A percentile compares a stretch with the other conserved stretches of the same genome.
These are phyloP conservation scores for Eremochloa ophiuroides DNA, from an alignment of 176 grass and related monocot genomes.

Conservation along the genomic window DNA sequence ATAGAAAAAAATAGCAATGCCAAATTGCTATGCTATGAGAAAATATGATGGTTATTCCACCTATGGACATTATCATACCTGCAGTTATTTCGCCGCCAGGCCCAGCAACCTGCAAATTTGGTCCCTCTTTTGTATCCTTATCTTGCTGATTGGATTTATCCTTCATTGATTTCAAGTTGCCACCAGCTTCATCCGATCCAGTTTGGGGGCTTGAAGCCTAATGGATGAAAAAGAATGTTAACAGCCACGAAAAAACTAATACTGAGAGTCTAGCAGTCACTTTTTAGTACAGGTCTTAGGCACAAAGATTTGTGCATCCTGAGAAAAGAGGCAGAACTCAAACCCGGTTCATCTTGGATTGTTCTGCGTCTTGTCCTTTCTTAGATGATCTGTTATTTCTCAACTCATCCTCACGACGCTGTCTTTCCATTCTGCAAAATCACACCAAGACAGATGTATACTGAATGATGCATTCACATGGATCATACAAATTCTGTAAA, in stretches of 20 bases:
- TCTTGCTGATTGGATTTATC: constrained; percentile 82
- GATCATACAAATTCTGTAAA: constrained; percentile 4
- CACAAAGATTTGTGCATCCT: neutral
- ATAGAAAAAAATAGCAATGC: neutral
- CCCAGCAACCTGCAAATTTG: constrained; percentile 82
- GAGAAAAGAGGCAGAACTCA: constrained; percentile 27
- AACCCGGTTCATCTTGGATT: constrained; percentile 64
- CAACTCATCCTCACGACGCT: constrained; percentile 79
- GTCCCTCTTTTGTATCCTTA: constrained; percentile 80
- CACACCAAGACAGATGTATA: constrained; percentile 21
- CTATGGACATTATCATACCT: constrained; percentile 35
- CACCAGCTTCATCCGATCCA: constrained; percentile 61
- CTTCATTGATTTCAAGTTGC: constrained; percentile 67
- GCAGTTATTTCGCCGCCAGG: constrained; percentile 83
- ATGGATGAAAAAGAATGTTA: constrained; percentile 26
- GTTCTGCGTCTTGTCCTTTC: constrained; percentile 76
- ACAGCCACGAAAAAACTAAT: neutral
- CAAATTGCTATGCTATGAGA: constrained; percentile 12
- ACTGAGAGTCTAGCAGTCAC: neutral
- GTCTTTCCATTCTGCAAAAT: constrained; percentile 77
- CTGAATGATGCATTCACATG: neutral
- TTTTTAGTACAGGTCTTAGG: neutral
- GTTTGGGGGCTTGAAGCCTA: constrained; percentile 78
- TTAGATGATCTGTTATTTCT: constrained; percentile 67
- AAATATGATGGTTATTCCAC: constrained; percentile 6